Base-by-base conservation (phyloP, 495 filamentous ascomycete species). In the Diplogelasinospora grovesii region DNA sequence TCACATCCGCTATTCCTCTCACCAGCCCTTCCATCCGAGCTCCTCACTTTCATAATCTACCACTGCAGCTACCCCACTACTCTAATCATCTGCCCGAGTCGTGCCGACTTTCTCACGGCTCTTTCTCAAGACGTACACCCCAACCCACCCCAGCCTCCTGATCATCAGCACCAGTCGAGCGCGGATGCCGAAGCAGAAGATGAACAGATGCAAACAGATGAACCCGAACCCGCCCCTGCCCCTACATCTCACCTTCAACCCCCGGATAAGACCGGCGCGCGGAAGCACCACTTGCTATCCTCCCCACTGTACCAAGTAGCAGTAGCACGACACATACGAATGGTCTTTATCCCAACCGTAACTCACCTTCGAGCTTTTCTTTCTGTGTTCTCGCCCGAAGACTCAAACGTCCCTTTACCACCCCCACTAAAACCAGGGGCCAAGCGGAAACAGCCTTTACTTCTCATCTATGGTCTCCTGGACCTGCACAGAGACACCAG, bases 341-440 rank as follows among this genome's bases (percentile, higher is more conserved):
- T 89, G 2, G 65, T 78, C 24, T 95, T 88, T 62, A 72, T 79
- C 45, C 78, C 85, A 8, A 85, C 79, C 5, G 60, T 93, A 27
- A 79, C 85, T 22, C 79, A 82, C 64, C 74, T 94, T 5, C 79
- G 84, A 39, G 86, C 86, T 19, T 86, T 80, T 53, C 68, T 94
- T 0, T 63, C 82, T 22, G 68, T 75, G 29, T 81, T 68, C 53
- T 56, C 50, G 27, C 49, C 55, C 9, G 43, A 38, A 8, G 48
- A 47, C 24, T 60, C 53, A 7, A 43, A 37, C 24, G 39, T 58
- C 5, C 25, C 54, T 4, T 19, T 45, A 2, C 57, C 67, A 2
- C 60, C 59, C 9, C 21, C 37, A 5, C 8, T 19, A 21, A 13
- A 11, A 38, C 35, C 19, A 22, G 14, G 3, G 13, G 1, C 2